phyloP scores from a whole-genome alignment of 176 grass and related monocot species.

The Oryza coarctata region DNA sequence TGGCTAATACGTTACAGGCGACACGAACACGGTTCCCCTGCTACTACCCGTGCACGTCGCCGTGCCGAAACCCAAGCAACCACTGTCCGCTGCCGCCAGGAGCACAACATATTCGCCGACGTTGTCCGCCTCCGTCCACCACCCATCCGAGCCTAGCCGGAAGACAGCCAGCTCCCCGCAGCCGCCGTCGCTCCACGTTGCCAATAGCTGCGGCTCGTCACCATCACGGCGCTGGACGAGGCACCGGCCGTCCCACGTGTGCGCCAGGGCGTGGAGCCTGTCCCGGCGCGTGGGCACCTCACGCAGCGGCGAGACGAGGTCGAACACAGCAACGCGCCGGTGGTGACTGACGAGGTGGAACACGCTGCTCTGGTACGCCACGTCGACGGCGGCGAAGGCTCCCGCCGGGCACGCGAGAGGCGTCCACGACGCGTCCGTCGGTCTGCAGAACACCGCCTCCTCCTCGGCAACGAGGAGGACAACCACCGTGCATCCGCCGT shows the following conservation, averaged over 20 bases:
- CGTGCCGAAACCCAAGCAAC: not conserved
- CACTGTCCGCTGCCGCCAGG: not conserved
- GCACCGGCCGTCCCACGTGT: constrained; percentile 13
- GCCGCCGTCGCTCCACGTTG: not conserved
- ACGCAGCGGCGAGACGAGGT: not conserved
- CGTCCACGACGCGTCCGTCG: constrained; percentile 14
- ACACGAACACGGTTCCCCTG: not conserved
- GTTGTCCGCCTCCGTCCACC: constrained; percentile 23
- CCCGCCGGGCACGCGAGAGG: not conserved
- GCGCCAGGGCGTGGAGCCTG: not conserved
- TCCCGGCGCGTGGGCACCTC: constrained; percentile 18
- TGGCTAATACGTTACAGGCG: not conserved
- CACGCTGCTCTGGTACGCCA: not conserved
- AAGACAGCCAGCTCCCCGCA: not conserved
- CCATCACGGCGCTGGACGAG: not conserved
- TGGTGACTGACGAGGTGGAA: constrained; percentile 28
- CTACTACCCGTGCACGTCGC: not conserved
- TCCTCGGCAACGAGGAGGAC: not conserved
- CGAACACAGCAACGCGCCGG: constrained; percentile 17
- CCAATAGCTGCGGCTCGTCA: constrained; percentile 11
- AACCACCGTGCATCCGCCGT: not conserved
- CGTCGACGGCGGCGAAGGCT: not conserved
- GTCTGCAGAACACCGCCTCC: not conserved
- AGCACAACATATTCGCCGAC: not conserved
- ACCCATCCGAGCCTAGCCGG: not conserved